phyloP scores from a whole-genome alignment of 2,329 filamentous ascomycete species.

The Orbilia javanica region DNA sequence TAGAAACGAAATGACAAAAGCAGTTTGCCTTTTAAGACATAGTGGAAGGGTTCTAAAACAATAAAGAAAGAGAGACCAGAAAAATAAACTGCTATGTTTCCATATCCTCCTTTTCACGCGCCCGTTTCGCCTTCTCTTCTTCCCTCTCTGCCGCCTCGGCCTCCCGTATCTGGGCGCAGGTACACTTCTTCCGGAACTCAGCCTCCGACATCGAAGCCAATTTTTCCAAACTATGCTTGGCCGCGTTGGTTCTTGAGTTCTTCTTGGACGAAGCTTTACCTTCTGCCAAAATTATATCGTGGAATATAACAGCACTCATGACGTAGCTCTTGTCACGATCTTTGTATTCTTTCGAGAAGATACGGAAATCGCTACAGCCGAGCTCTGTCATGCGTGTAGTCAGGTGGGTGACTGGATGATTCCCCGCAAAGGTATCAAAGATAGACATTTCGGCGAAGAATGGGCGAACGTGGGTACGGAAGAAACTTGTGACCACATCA shows the following conservation, averaged over 20 bases:
- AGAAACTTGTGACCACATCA: constrained; percentile 79
- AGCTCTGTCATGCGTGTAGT: constrained; percentile 66
- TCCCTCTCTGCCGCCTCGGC: constrained; percentile 35
- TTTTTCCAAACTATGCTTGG: constrained; percentile 71
- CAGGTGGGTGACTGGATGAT: constrained; percentile 80
- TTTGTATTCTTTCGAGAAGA: constrained; percentile 70
- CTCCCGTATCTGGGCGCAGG: constrained; percentile 52
- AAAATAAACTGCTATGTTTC: not conserved
- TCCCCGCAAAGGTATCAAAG: constrained; percentile 86
- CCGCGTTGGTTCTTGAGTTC: constrained; percentile 79
- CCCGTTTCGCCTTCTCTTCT: constrained; percentile 22
- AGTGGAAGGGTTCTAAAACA: no score
- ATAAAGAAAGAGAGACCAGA: constrained; percentile 40
- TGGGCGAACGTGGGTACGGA: constrained; percentile 77
- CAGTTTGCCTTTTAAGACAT: no score
- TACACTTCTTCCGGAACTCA: constrained; percentile 59
- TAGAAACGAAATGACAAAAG: not conserved
- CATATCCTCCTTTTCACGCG: constrained; percentile 20
- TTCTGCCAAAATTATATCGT: constrained; percentile 76
- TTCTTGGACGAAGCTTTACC: constrained; percentile 74
- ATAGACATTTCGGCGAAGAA: constrained; percentile 88
- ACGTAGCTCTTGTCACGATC: constrained; percentile 70
- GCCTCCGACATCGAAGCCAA: constrained; percentile 66
- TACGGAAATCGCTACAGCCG: constrained; percentile 68
- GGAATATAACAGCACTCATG: constrained; percentile 80